Evolutionary conservation across 192 early-diverging fungal genomes (phyloP).

Genomic region (Backusella macrospora): DNA sequence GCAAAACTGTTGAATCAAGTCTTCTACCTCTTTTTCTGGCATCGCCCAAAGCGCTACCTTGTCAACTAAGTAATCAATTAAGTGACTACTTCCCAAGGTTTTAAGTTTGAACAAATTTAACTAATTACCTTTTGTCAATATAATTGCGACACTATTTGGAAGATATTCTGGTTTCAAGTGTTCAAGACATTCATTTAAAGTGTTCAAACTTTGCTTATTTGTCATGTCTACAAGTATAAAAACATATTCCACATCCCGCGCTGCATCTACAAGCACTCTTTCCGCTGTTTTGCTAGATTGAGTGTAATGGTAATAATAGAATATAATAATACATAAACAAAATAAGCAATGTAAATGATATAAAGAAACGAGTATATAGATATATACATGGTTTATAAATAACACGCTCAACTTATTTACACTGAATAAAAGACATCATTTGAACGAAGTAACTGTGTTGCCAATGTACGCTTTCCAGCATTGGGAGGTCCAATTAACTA

Average conservation of each 20-base stretch:
- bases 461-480: constrained; percentile 28
- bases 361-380: no score
- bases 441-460: constrained; percentile 19
- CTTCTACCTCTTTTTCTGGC: not conserved
- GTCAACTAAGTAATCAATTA: not conserved
- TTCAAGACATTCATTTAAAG: constrained; percentile 13
- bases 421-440: constrained; percentile 23
- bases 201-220: constrained; percentile 1
- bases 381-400: not conserved
- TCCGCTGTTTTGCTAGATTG: constrained; percentile 19
- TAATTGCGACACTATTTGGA: constrained; percentile 9
- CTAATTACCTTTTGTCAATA: constrained; percentile 20
- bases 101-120: not conserved
- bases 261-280: not conserved
- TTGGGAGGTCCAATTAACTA: constrained; percentile 27
- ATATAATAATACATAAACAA: no score
- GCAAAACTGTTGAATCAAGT: not conserved
- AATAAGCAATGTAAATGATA: no score
- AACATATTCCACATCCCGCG: constrained; percentile 17
- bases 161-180: constrained; percentile 15
- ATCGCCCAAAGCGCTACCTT: no score
- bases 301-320: not conserved
- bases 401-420: constrained; percentile 7
- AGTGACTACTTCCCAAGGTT: not conserved
- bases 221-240: constrained; percentile 32